These are phyloP conservation scores for Fusarium papillatum DNA, from an alignment of 2,329 filamentous ascomycete genomes.

Conservation along the genomic window DNA sequence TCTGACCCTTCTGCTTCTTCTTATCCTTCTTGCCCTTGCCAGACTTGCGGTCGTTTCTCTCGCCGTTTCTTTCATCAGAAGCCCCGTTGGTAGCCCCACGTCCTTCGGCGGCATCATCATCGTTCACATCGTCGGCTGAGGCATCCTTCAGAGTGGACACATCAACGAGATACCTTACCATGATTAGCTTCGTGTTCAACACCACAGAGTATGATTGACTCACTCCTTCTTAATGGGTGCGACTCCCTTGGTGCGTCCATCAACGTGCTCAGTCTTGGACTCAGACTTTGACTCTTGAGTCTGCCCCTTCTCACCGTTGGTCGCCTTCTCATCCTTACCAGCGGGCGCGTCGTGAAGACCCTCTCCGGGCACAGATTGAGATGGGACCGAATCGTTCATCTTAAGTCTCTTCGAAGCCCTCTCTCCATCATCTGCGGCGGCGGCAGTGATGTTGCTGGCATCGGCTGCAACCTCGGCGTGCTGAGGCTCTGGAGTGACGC, in stretches of 20 bases:
- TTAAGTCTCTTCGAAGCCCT: slow-evolving; percentile 73
- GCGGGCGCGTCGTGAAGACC: slow-evolving; percentile 37
- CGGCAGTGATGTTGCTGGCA: slow-evolving; percentile 24
- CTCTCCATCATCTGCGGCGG: slow-evolving; percentile 40
- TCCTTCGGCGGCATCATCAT: slow-evolving; percentile 65
- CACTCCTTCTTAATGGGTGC: slow-evolving; percentile 83
- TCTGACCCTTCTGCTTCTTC: slow-evolving; percentile 75
- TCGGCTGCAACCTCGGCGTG: slow-evolving; percentile 26
- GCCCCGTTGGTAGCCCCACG: slow-evolving; percentile 48
- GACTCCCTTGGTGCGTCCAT: slow-evolving; percentile 65
- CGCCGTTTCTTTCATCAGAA: slow-evolving; percentile 52
- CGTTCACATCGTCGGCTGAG: slow-evolving; percentile 45
- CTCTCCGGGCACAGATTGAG: slow-evolving; percentile 31
- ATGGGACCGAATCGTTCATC: slow-evolving; percentile 53
- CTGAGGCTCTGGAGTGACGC: slow-evolving; percentile 32
- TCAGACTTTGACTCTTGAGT: slow-evolving; percentile 15
- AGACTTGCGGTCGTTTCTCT: slow-evolving; percentile 70
- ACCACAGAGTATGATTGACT: slow-evolving; percentile 41
- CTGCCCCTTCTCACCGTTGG: slow-evolving; percentile 33
- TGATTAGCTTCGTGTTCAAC: slow-evolving; percentile 1
- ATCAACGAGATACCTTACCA: slow-evolving; percentile 58
- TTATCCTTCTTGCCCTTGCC: slow-evolving; percentile 54
- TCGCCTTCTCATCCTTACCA: slow-evolving; percentile 21
- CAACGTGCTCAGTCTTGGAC: slow-evolving; percentile 31
- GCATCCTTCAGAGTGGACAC: slow-evolving; percentile 43